A percentile compares a stretch with the other conserved stretches of the same genome.
These are phyloP conservation scores for Raffaelea deltoideospora DNA, from an alignment of 2,329 filamentous ascomycete species.

Conservation along the genomic window DNA sequence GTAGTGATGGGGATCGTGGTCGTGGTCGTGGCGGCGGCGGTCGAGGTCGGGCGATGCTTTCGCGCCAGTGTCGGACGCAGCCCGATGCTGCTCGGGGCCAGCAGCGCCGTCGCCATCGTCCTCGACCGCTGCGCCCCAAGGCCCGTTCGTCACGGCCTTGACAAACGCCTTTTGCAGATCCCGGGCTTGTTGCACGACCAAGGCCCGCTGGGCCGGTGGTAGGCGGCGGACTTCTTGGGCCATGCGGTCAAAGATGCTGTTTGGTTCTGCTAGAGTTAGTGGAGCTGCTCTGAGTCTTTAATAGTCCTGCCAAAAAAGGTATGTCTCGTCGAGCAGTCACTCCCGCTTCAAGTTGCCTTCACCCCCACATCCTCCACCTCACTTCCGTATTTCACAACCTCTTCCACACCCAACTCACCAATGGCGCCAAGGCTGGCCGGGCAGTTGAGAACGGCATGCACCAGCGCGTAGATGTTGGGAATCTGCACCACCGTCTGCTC, in stretches of 20 bases:
- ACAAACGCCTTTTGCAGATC: constrained; percentile 2
- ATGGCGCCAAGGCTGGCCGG: not conserved
- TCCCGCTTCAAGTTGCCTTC: too few species aligned
- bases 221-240: not conserved
- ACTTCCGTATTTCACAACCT: too few species aligned
- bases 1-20: not conserved
- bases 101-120: too few species aligned
- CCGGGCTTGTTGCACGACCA: not conserved
- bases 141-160: not conserved
- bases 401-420: not conserved
- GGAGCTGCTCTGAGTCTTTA: not conserved
- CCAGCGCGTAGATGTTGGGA: constrained; percentile 5
- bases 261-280: not conserved
- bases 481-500: constrained; percentile 1
- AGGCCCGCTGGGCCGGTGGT: not conserved
- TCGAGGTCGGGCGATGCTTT: not conserved
- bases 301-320: too few species aligned
- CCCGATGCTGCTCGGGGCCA: too few species aligned
- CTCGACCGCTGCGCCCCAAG: not conserved
- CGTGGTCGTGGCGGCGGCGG: not conserved
- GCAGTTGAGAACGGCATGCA: constrained; percentile 5
- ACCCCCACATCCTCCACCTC: too few species aligned
- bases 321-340: too few species aligned
- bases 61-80: too few species aligned
- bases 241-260: not conserved